Evolutionary conservation across 2,329 filamentous ascomycete species (phyloP), one percentile per base, ranked within the genome.

Genomic region (Colletotrichum tamarilloi): DNA sequence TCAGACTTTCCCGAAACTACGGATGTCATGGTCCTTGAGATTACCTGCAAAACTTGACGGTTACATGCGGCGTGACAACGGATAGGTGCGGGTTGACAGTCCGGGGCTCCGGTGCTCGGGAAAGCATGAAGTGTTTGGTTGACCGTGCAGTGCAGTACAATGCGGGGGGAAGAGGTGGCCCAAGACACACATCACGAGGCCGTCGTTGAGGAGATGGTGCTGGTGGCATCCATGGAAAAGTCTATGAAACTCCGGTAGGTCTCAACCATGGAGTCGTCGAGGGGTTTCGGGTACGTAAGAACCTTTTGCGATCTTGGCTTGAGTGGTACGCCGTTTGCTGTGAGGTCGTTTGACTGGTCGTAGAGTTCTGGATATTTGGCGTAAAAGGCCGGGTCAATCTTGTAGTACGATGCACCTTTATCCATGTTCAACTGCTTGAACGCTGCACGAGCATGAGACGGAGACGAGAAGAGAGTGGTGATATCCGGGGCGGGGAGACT

Each of bases 211-310:
- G 76, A 77, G 52, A 76, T 75, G 26, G 74, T 77, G 28, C 75
- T 76, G 32, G 75, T 38, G 67, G 71, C 79, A 26, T 81, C 79
- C 7, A 81, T 28, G 4, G 79, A 80, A 67, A 81, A 81, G 53
- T 81, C 76, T 52, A 81, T 81, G 16, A 81, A 81, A 38, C 79
- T 81, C 26, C 79, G 77, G 64, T 81, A 81, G 0, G 79, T 81
- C 68, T 79, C 77, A 22, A 81, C 78, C 1, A 76, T 81, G 1
- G 76, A 68, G n/a, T 49, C 57, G 35, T 72, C 77, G 4, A 81
- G 76, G 5, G 78, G 80, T 26, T 75, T 77, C 1, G 80, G 80
- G 24, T 79, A 81, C 0, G 79, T 81, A 7, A 81, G 74, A 8
- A 77, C 79, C 32, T 76, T 77, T 60, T 81, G 69, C 42, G 69